Percentiles rank a stretch among this genome's conserved stretches.
Conservation (phyloP, 371 early-diverging fungal genomes). For the Rhizopus stolonifer region DNA sequence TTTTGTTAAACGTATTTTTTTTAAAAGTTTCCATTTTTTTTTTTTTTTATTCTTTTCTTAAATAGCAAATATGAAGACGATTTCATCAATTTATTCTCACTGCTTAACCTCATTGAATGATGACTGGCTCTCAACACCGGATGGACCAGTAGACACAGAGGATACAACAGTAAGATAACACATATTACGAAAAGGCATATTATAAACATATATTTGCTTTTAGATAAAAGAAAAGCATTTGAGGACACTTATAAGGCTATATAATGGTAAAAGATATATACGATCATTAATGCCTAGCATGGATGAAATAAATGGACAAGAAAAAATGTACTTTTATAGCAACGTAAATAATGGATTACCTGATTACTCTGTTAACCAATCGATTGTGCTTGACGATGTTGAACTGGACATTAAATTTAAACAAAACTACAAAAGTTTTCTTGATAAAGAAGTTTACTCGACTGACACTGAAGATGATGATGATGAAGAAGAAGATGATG, state of each 20-base stretch:
- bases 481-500: slow-evolving; percentile 14
- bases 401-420: slow-evolving; percentile 53
- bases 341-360: slow-evolving; percentile 4
- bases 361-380: slow-evolving; percentile 22
- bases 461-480: slow-evolving; percentile 13
- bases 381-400: slow-evolving; percentile 17
- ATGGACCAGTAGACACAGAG: slow-evolving; percentile 68
- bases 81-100: slow-evolving; percentile 75
- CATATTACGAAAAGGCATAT: neutral
- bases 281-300: slow-evolving; percentile 38
- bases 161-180: slow-evolving; percentile 44
- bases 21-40: neutral
- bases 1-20: neutral
- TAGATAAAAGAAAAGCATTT: slow-evolving; percentile 67
- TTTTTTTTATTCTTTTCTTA: neutral
- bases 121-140: slow-evolving; percentile 72
- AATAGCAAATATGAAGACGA: slow-evolving; percentile 76
- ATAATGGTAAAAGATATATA: slow-evolving; percentile 65
- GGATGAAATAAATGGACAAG: slow-evolving; percentile 27
- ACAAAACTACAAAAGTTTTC: slow-evolving; percentile 66
- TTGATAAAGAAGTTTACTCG: slow-evolving; percentile 59
- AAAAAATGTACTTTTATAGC: slow-evolving; percentile 9
- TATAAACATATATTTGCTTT: neutral
- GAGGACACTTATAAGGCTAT: slow-evolving; percentile 59
- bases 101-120: slow-evolving; percentile 68